Evolutionary conservation across 1,284 basidiomycete species (phyloP).

Genomic region (Cutaneotrichosporon cutaneum): DNA sequence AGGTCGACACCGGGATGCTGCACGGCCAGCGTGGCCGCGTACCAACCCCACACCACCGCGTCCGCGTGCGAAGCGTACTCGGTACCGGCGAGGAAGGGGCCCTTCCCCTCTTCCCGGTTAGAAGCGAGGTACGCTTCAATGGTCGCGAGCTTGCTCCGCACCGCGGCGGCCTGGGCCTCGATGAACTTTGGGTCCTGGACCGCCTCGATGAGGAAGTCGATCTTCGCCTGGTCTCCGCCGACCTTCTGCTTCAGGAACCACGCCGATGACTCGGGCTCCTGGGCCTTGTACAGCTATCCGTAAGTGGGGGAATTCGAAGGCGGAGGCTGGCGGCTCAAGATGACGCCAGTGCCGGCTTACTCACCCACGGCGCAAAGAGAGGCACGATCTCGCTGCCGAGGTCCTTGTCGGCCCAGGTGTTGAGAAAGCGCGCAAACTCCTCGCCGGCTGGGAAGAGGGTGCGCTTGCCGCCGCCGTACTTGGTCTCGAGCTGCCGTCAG

Average conservation of each 20-base stretch:
- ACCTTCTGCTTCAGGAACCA: slow-evolving; percentile 35
- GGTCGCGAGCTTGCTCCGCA: slow-evolving; percentile 1
- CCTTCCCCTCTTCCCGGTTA: slow-evolving; percentile 7
- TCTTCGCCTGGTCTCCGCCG: slow-evolving; percentile 21
- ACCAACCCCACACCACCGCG: slow-evolving; percentile 20
- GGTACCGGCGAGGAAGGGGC: slow-evolving; percentile 19
- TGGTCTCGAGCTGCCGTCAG: slow-evolving; percentile 30
- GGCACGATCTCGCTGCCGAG: slow-evolving; percentile 27
- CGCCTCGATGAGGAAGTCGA: slow-evolving; percentile 6
- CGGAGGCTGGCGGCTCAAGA: too few relatives aligned
- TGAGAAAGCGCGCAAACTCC: slow-evolving; percentile 34
- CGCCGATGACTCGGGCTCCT: slow-evolving; percentile 17
- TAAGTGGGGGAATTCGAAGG: too few relatives aligned
- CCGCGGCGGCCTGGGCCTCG: slow-evolving; percentile 10
- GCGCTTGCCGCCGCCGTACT: slow-evolving; percentile 26
- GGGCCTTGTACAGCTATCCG: slow-evolving; percentile 12
- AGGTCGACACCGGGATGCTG: slow-evolving; percentile 3
- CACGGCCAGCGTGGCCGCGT: slow-evolving; percentile 4
- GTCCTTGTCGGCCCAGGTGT: slow-evolving; percentile 33
- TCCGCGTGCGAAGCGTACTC: slow-evolving; percentile 20
- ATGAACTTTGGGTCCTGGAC: slow-evolving; percentile 8
- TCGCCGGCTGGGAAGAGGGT: slow-evolving; percentile 26
- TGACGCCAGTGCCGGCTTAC: too few relatives aligned
- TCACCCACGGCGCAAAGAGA: slow-evolving; percentile 24
- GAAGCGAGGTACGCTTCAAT: slow-evolving; percentile 9